Evolutionary conservation across 495 filamentous ascomycete species (phyloP).

Genomic region (Talaromyces trachyspermus): DNA sequence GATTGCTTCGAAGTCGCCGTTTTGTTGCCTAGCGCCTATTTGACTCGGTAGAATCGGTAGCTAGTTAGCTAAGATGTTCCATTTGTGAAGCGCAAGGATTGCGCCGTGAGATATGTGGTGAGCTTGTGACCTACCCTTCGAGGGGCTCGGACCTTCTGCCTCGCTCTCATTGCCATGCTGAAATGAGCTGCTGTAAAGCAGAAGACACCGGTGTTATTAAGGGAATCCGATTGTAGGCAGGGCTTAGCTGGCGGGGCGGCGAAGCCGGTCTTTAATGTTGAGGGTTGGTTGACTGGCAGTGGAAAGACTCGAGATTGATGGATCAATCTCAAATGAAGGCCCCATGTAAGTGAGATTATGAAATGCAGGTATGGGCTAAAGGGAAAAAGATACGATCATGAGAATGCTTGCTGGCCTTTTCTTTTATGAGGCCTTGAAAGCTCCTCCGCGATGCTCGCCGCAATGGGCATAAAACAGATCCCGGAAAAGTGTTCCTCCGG

Average conservation of each 20-base stretch:
- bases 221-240: background rate
- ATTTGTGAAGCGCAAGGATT: too few species aligned
- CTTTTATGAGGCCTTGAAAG: background rate
- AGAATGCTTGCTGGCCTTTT: background rate
- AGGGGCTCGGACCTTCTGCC: slow-evolving; percentile 66
- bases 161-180: slow-evolving; percentile 43
- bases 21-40: slow-evolving; percentile 47
- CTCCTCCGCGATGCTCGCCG: slow-evolving; percentile 11
- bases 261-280: background rate
- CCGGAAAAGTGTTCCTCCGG: slow-evolving; percentile 21
- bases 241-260: background rate
- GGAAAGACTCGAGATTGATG: slow-evolving; percentile 1
- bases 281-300: background rate
- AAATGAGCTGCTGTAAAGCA: background rate
- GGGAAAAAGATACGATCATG: background rate
- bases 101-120: too few species aligned
- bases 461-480: slow-evolving; percentile 11
- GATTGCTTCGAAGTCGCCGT: slow-evolving; percentile 69
- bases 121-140: slow-evolving; percentile 49
- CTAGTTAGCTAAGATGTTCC: background rate
- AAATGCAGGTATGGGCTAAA: background rate
- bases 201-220: too few species aligned
- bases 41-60: background rate
- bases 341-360: background rate
- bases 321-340: background rate